Evolutionary conservation across 768 basidiomycete species (phyloP), one percentile per base, ranked within the genome.

Genomic region (Auricularia cornea): DNA sequence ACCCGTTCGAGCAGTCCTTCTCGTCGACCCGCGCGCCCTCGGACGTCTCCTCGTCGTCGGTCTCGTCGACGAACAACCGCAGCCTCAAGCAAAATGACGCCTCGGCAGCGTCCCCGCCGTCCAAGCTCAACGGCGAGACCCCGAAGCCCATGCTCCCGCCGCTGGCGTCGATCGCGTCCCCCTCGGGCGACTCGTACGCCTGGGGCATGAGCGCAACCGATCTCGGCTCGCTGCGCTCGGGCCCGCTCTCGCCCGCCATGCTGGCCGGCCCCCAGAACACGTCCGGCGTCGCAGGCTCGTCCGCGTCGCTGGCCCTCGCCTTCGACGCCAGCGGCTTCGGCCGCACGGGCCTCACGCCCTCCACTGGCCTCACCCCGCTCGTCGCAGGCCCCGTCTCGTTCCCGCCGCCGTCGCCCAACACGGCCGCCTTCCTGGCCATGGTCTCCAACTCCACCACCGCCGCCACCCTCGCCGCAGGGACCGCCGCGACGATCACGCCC

Each of bases 1-100:
- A 96, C 72, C 94, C 94, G 0, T 97, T 97, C 71, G 96, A 99
- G 72, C 91, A 94, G 75, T 94, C 92, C 61, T 98, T 98, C 73
- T 87, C 88, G 38, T 77, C 75, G 30, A 68, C 51, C 40, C 62
- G 70, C 80, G 63, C n/a, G 33, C 63, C 16, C 28, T 56, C 64
- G 26, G 59, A 57, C 41, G 65, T 68, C 56, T 74, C 77, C 61
- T 67, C 77, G 59, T 69, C 74, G 33, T 70, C 76, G 62, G 64
- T 63, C 56, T 35, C 57, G 40, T 69, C 71, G 57, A 63, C 67
- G 3, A 71, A 72, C 62, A 67, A 72, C 1, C 76, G 72, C 64
- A 70, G 72, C 59, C 71, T 60, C 38, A 59, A 41, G n/a, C 26
- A 63, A 11, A 31, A 32, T 38, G 44, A 23, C 6, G 44, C 44